Conservation (phyloP, 2,329 filamentous ascomycete genomes). For the Aspergillus amoenus region DNA sequence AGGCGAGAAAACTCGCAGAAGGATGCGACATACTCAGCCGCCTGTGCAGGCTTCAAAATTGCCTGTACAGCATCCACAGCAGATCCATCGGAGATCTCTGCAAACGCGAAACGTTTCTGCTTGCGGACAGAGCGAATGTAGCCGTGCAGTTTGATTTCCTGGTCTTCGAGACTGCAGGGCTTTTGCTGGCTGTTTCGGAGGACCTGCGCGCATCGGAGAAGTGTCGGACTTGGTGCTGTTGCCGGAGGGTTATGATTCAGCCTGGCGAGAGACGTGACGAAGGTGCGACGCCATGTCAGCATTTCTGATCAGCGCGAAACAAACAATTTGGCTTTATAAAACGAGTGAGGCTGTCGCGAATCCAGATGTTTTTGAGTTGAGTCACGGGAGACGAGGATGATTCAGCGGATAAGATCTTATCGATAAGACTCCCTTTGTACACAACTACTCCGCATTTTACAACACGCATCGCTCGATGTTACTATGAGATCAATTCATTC, state of each 20-base stretch:
- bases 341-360: neutral
- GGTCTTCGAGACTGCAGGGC: slow-evolving; percentile 33
- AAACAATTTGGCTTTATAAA: neutral
- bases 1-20: neutral
- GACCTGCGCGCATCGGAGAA: slow-evolving; percentile 40
- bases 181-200: slow-evolving; percentile 32
- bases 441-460: too few relatives aligned
- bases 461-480: neutral
- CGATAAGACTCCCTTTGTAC: neutral
- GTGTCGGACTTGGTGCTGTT: slow-evolving; percentile 16
- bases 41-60: slow-evolving; percentile 69
- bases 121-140: slow-evolving; percentile 82
- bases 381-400: neutral
- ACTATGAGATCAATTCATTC: too few relatives aligned
- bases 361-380: neutral
- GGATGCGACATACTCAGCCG: slow-evolving; percentile 63
- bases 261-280: slow-evolving; percentile 37
- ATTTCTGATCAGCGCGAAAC: slow-evolving; percentile 26
- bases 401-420: neutral
- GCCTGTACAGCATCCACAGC: slow-evolving; percentile 77
- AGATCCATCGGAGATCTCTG: slow-evolving; percentile 83
- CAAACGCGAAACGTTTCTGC: slow-evolving; percentile 81
- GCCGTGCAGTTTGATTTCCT: slow-evolving; percentile 64
- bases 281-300: slow-evolving; percentile 41
- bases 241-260: slow-evolving; percentile 25